phyloP scores from a whole-genome alignment of 305 asterid species.

The Salvia sclarea region DNA sequence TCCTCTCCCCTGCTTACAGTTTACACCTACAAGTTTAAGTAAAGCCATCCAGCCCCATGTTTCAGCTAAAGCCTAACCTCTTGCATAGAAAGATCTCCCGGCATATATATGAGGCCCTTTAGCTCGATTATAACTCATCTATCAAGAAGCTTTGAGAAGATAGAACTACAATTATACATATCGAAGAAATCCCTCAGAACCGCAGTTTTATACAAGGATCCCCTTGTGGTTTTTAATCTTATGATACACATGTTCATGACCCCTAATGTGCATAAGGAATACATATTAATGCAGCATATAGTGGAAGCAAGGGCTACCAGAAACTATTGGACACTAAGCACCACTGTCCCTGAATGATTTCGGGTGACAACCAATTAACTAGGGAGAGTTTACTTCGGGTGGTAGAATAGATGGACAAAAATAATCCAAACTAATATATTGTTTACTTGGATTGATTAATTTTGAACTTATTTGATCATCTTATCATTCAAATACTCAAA shows the following conservation, averaged over 20 bases:
- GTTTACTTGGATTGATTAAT: no score
- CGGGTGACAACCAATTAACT: not conserved
- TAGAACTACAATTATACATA: not conserved
- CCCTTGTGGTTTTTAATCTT: not conserved
- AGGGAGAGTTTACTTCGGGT: no score
- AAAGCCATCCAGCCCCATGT: not conserved
- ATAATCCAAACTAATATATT: no score
- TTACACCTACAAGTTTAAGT: not conserved
- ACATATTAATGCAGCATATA: not conserved
- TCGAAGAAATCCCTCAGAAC: not conserved
- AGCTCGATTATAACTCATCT: not conserved
- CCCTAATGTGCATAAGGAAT: not conserved
- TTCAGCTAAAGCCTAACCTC: not conserved
- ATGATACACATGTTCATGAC: not conserved
- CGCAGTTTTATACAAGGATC: not conserved
- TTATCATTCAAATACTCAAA: no score
- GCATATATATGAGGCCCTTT: not conserved
- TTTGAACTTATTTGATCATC: no score
- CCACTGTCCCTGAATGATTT: not conserved
- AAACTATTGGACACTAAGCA: not conserved
- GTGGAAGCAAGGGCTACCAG: not conserved
- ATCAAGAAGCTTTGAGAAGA: slow-evolving; percentile 19
- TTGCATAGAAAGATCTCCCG: not conserved
- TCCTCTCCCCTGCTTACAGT: not conserved
- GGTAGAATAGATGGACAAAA: no score